Percentiles rank a stretch among this genome's conserved stretches.
These are phyloP conservation scores for Calonectria naviculata DNA, from an alignment of 2,329 filamentous ascomycete species.

Conservation along the genomic window DNA sequence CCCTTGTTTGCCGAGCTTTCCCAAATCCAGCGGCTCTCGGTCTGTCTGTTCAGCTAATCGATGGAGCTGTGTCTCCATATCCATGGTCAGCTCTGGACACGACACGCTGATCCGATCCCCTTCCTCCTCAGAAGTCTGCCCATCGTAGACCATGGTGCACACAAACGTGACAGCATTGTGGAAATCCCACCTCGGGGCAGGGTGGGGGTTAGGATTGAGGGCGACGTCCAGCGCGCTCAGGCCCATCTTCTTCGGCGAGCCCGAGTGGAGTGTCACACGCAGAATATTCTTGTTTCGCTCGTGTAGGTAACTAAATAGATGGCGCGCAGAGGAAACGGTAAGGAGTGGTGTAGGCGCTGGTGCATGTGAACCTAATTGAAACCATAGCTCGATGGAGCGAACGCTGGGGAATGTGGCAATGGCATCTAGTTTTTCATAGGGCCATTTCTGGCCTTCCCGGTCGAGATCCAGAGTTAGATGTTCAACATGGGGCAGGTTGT, in stretches of 20 bases:
- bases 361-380: not conserved
- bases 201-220: not conserved
- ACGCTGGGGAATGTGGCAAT: slow-evolving; percentile 9
- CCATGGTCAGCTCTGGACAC: slow-evolving; percentile 2
- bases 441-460: slow-evolving; percentile 4
- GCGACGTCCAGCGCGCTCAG: not conserved
- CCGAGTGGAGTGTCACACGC: slow-evolving; percentile 5
- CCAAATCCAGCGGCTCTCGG: not conserved
- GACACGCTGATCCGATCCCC: not conserved
- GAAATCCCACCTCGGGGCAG: not conserved
- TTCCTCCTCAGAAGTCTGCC: not conserved
- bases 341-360: not conserved
- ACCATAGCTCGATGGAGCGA: slow-evolving; percentile 11
- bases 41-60: not conserved
- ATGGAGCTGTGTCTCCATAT: slow-evolving; percentile 5
- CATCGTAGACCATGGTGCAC: slow-evolving; percentile 3
- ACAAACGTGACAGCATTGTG: slow-evolving; percentile 7
- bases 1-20: not conserved
- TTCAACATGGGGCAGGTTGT: not conserved
- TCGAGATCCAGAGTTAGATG: slow-evolving; percentile 8
- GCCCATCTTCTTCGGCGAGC: not conserved
- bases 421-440: slow-evolving; percentile 6
- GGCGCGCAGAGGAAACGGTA: not conserved
- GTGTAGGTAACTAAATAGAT: slow-evolving; percentile 3
- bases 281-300: slow-evolving; percentile 6